Base-by-base conservation (phyloP, 805 yeast genomes). In the Saccharomycopsis fodiens region DNA sequence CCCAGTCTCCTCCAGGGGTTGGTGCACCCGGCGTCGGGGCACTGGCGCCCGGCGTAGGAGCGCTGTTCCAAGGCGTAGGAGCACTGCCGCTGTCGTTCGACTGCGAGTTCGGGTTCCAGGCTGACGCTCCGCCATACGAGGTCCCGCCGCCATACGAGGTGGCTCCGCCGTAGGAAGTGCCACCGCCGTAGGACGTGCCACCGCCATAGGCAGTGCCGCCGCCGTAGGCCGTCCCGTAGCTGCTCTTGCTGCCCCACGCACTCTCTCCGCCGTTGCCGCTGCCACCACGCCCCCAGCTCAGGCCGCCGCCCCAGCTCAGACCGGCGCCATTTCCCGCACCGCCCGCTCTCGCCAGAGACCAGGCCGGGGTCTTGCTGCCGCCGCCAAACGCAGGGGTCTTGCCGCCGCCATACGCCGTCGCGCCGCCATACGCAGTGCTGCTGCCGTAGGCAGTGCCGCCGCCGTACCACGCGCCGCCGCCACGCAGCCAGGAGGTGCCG, bases 231-330 rank as follows among this genome's bases (percentile, higher is more conserved):
- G 68, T 64, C 34, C 72, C 69, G 42, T 68, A 59, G 34, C 62
- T 60, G 13, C 66, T 60, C 42, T 53, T 60, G 46, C 59, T 60
- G 39, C 67, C 69, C 62, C 71, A 66, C 7, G 72, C 60, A 52
- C 66, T 64, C 39, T 73, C 72, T 15, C 78, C 78, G 41, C 73
- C 74, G 25, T 55, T 60, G 22, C 70, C 70, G 79, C 80, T 75
- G 20, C 8, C 36, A 3, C 76, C 65, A n/a, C n/a, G n/a, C 5
- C 82, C 76, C 12, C 76, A 66, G 54, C 68, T 72, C 40, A 77
- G 65, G 32, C 69, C 68, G 5, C 68, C 59, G n/a, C 66, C 59
- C 54, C 60, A 32, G 61, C 10, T 25, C 29, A 10, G 10, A 7
- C 29, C 29, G n/a, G n/a, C n/a, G n/a, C 32, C 32, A 29, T n/a